phyloP scores from a whole-genome alignment of 2,329 filamentous ascomycete genomes.

The Trichoderma sp. region DNA sequence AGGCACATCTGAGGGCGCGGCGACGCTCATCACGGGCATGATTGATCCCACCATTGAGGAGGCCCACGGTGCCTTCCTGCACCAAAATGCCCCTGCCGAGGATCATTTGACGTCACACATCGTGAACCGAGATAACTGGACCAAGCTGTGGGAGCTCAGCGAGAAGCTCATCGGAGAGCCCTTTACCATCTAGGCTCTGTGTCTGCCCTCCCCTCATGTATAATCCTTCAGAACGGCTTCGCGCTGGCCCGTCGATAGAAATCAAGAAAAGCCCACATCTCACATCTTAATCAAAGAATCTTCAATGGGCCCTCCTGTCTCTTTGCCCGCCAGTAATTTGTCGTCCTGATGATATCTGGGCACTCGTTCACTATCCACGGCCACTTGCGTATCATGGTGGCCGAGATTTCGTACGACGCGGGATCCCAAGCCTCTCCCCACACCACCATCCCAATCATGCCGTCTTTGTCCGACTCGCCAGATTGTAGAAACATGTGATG shows the following conservation, averaged over 20 bases:
- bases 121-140: conserved; percentile 38
- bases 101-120: conserved; percentile 19
- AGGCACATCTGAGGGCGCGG: conserved; percentile 39
- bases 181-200: neutral
- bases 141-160: conserved; percentile 41
- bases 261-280: neutral
- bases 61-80: conserved; percentile 14
- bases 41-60: conserved; percentile 20
- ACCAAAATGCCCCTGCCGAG: conserved; percentile 18
- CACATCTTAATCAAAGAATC: neutral
- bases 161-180: conserved; percentile 20
- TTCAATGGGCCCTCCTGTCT: neutral
- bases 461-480: neutral
- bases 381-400: conserved; percentile 45
- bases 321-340: conserved; percentile 11
- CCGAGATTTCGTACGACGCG: conserved; percentile 46
- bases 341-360: conserved; percentile 7
- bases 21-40: conserved; percentile 23
- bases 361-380: conserved; percentile 33
- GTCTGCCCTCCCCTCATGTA: neutral
- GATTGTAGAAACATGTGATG: conserved; percentile 16
- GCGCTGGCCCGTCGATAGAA: neutral
- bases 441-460: conserved; percentile 36
- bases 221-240: neutral
- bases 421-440: conserved; percentile 49